These are phyloP conservation scores for Neonectria ditissima DNA, from an alignment of 2,329 filamentous ascomycete genomes.

Conservation along the genomic window DNA sequence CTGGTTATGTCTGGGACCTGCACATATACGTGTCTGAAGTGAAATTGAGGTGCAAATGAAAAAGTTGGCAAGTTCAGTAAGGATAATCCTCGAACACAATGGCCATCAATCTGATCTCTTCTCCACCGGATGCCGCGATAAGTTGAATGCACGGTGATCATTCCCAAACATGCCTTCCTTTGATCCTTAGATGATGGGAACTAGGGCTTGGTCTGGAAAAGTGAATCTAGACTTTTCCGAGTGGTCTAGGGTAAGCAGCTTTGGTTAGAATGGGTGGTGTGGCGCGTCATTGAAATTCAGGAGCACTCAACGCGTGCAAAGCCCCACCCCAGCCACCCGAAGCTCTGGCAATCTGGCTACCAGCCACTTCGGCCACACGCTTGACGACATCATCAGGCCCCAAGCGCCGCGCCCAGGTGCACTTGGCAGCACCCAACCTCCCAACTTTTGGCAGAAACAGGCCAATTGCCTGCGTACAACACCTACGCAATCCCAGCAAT, in stretches of 20 bases:
- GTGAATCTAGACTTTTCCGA: neutral
- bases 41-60: neutral
- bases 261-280: neutral
- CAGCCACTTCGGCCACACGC: conserved; percentile 19
- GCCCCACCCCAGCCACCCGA: conserved; percentile 21
- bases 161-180: neutral
- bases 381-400: conserved; percentile 24
- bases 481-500: neutral
- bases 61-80: neutral
- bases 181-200: neutral
- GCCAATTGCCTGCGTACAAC: conserved; percentile 22
- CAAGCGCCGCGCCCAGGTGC: conserved; percentile 6
- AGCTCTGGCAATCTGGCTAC: neutral
- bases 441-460: conserved; percentile 15
- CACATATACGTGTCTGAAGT: neutral
- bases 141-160: neutral
- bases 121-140: neutral
- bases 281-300: neutral
- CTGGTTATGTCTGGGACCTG: neutral
- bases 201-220: neutral
- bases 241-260: neutral
- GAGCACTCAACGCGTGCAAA: neutral
- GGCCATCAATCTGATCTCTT: neutral
- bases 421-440: conserved; percentile 18
- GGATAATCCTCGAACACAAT: neutral